Evolutionary conservation across 1,284 basidiomycete genomes (phyloP), one percentile per base, ranked within the genome.

Genomic region (Amylostereum areolatum): DNA sequence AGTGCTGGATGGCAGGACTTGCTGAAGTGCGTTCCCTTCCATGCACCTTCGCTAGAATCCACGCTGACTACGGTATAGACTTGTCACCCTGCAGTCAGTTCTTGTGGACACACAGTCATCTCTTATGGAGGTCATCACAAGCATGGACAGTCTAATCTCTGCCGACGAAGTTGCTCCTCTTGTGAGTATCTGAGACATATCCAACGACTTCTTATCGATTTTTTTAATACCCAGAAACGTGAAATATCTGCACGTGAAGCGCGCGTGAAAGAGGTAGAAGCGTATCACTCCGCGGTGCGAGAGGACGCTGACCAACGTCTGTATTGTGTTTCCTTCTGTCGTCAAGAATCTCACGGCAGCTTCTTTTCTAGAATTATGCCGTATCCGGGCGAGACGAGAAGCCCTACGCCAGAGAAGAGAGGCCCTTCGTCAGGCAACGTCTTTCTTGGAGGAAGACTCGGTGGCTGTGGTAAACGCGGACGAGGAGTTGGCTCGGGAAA

Each of bases 1-100:
- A 84, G 80, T 6, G 74, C 81, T 24, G 72, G 65, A n/a, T 82
- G 76, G 72, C 82, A 85, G 51, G 84, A 87, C 53, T 66, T 90
- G 28, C 76, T 83, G 55, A 82, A 81, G 87, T 88, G 54, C 53
- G 79, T 66, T 40, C 43, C 32, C 45, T 43, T 24, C 2, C 40
- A 29, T 18, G 12, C 34, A 44, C 11, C 7, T 12, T 8, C 33
- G 8, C 24, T 37, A 27, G 25, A 40, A 25, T 10, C 32, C 30
- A 37, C 28, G 30, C 43, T 57, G 24, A 60, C 41, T 41, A 27
- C 41, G 6, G 9, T 25, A 29, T 52, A 92, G 90, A 61, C 69
- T 92, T 29, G 81, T 81, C 36, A 82, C 78, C 47, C 63, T 90
- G 31, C 87, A 91, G 58, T 71, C 80, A 25, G 78, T 77, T 46